Conservation (phyloP, 208 protist species). For the Leishmania tropica region DNA sequence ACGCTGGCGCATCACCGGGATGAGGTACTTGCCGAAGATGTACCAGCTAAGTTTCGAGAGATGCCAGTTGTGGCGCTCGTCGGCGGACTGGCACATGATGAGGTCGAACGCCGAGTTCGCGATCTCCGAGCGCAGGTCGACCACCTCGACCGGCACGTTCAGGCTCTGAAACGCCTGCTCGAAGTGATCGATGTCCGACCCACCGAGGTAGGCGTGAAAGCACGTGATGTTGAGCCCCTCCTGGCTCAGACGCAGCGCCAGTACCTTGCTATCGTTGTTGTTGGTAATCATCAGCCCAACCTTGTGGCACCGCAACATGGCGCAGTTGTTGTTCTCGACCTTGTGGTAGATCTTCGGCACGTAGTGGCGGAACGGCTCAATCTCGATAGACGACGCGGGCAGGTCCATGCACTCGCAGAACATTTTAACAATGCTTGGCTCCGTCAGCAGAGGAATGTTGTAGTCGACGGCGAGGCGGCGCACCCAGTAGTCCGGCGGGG, state of each 20-base stretch:
- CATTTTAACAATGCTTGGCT: slow-evolving; percentile 79
- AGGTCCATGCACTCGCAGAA: slow-evolving; percentile 78
- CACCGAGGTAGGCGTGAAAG: slow-evolving; percentile 91
- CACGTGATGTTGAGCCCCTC: slow-evolving; percentile 84
- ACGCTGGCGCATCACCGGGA: slow-evolving; percentile 73
- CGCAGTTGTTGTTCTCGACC: slow-evolving; percentile 90
- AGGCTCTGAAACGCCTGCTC: slow-evolving; percentile 74
- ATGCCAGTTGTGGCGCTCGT: slow-evolving; percentile 92
- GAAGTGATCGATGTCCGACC: slow-evolving; percentile 78
- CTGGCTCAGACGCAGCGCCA: slow-evolving; percentile 78
- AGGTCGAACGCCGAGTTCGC: slow-evolving; percentile 85
- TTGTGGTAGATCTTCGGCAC: slow-evolving; percentile 89
- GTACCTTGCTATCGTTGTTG: slow-evolving; percentile 90
- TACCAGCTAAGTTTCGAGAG: slow-evolving; percentile 82
- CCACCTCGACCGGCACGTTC: slow-evolving; percentile 83
- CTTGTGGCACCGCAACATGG: slow-evolving; percentile 86
- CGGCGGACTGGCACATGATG: slow-evolving; percentile 79
- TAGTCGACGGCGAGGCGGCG: slow-evolving; percentile 92
- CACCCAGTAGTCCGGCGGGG: slow-evolving; percentile 85
- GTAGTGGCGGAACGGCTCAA: slow-evolving; percentile 87
- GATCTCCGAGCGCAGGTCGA: slow-evolving; percentile 90
- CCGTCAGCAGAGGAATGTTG: slow-evolving; percentile 88
- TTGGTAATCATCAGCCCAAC: slow-evolving; percentile 91
- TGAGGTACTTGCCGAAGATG: slow-evolving; percentile 82
- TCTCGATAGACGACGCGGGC: slow-evolving; percentile 51